phyloP scores from a whole-genome alignment of 352 stramenopile genomes.

The Phytophthora nicotianae region DNA sequence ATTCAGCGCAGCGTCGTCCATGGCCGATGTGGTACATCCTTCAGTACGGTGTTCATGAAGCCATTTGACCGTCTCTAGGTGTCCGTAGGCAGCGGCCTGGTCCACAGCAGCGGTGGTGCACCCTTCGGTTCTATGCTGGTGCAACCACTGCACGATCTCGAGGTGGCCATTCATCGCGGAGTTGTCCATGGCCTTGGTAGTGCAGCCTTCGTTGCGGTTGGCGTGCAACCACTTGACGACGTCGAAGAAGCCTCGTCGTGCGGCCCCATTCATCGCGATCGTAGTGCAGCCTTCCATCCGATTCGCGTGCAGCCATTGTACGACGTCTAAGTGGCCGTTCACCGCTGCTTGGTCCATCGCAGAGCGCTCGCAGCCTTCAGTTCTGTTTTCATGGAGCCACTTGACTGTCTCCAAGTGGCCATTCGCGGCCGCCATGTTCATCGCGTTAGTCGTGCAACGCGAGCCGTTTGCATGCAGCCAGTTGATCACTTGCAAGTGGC shows the following conservation, averaged over 20 bases:
- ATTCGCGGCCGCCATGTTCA: slow-evolving; percentile 35
- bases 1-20: slow-evolving; percentile 26
- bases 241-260: slow-evolving; percentile 28
- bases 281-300: slow-evolving; percentile 28
- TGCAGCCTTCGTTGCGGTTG: slow-evolving; percentile 30
- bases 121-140: slow-evolving; percentile 21
- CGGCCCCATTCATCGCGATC: slow-evolving; percentile 30
- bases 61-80: slow-evolving; percentile 61
- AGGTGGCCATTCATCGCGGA: slow-evolving; percentile 36
- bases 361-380: slow-evolving; percentile 29
- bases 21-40: slow-evolving; percentile 24
- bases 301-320: slow-evolving; percentile 31
- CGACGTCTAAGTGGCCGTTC: slow-evolving; percentile 31
- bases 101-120: slow-evolving; percentile 30
- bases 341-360: slow-evolving; percentile 34
- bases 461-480: slow-evolving; percentile 31
- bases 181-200: slow-evolving; percentile 33
- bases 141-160: slow-evolving; percentile 37
- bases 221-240: slow-evolving; percentile 29
- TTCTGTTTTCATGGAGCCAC: slow-evolving; percentile 28
- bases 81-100: slow-evolving; percentile 39
- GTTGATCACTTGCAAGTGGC: slow-evolving; percentile 33
- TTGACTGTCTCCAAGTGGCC: slow-evolving; percentile 26
- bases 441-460: slow-evolving; percentile 32
- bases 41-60: slow-evolving; percentile 45